phyloP scores from a whole-genome alignment of 2,329 filamentous ascomycete species.

The Fusarium sp. region DNA sequence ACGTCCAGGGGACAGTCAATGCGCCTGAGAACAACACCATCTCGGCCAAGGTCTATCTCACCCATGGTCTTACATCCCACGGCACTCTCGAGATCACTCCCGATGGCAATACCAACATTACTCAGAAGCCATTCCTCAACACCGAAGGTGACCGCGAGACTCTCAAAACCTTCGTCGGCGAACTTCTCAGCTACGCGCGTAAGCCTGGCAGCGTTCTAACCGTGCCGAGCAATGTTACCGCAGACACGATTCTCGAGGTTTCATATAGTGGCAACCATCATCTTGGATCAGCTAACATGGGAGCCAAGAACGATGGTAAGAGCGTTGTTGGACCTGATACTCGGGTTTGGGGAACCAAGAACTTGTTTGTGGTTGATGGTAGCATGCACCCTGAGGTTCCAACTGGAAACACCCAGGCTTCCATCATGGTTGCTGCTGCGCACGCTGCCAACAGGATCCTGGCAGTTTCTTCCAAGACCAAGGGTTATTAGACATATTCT shows the following conservation, averaged over 20 bases:
- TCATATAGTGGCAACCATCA: conserved; percentile 46
- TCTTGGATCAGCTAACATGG: conserved; percentile 48
- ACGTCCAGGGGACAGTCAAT: conserved; percentile 58
- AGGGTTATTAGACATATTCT: neutral
- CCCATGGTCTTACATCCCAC: conserved; percentile 59
- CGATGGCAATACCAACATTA: conserved; percentile 55
- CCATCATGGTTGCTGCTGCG: conserved; percentile 44
- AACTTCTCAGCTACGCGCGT: conserved; percentile 42
- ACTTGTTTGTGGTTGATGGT: conserved; percentile 47
- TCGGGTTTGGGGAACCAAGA: conserved; percentile 47
- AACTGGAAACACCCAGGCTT: conserved; percentile 43
- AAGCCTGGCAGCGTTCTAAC: conserved; percentile 35
- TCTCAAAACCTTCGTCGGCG: conserved; percentile 40
- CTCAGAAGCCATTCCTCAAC: conserved; percentile 49
- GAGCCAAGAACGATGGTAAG: conserved; percentile 44
- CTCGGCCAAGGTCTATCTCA: conserved; percentile 61
- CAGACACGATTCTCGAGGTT: conserved; percentile 39
- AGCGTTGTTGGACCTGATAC: conserved; percentile 49
- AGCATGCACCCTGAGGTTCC: conserved; percentile 48
- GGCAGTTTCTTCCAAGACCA: neutral
- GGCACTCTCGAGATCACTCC: conserved; percentile 56
- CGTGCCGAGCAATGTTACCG: conserved; percentile 37
- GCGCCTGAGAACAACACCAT: conserved; percentile 56
- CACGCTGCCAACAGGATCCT: conserved; percentile 41
- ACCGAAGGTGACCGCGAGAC: conserved; percentile 47